phyloP scores from a whole-genome alignment of 192 early-diverging fungal genomes.

The Phycomyces blakesleeanus region DNA sequence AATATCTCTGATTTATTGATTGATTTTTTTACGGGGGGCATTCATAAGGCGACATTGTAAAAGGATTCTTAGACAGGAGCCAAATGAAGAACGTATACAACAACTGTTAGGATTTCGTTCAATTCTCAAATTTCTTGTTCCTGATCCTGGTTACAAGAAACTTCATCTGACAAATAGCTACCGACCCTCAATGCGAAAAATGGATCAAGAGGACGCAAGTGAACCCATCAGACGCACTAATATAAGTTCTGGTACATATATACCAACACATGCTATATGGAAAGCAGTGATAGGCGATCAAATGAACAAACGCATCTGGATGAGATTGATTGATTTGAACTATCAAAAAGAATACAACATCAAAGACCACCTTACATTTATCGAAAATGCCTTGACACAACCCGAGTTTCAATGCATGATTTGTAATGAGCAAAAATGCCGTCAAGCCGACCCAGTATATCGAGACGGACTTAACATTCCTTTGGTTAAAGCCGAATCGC shows the following conservation, averaged over 20 bases:
- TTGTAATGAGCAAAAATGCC: not conserved
- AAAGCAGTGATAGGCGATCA: not conserved
- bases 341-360: not conserved
- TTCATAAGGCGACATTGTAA: not conserved
- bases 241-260: not conserved
- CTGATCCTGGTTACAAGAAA: not conserved
- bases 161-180: not conserved
- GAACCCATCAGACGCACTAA: not conserved
- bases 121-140: not conserved
- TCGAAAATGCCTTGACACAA: not conserved
- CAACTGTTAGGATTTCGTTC: not conserved
- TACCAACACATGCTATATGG: not conserved
- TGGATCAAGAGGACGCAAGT: not conserved
- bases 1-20: not conserved
- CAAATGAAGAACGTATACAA: not conserved
- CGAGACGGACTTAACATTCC: not conserved
- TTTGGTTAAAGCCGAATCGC: not conserved
- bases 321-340: not conserved
- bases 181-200: not conserved
- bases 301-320: constrained; percentile 5
- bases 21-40: not conserved
- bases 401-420: constrained; percentile 3
- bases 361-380: not conserved
- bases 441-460: not conserved
- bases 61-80: not conserved